phyloP scores from a whole-genome alignment of 345 rosid species.

The Bruguiera gymnorhiza region DNA sequence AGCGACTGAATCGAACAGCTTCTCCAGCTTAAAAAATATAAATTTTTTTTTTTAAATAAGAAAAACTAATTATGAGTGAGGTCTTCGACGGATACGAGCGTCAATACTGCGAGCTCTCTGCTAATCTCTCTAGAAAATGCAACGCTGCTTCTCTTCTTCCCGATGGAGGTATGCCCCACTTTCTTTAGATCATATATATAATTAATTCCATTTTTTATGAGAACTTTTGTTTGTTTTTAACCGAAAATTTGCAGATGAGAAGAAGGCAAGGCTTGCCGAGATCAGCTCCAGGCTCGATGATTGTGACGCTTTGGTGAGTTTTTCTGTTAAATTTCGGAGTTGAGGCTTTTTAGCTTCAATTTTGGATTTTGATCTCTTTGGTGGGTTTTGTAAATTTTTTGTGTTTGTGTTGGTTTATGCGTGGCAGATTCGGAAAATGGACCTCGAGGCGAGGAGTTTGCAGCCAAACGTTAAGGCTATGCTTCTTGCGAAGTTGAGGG shows the following conservation, averaged over 20 bases:
- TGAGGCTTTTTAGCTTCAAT: background rate
- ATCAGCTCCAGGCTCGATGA: slow-evolving; percentile 75
- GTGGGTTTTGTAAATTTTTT: background rate
- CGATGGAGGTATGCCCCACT: slow-evolving; percentile 42
- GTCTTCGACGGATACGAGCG: slow-evolving; percentile 91
- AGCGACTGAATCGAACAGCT: no score
- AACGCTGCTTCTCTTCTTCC: slow-evolving; percentile 49
- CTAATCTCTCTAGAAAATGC: slow-evolving; percentile 77
- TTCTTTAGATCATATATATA: background rate
- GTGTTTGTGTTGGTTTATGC: background rate
- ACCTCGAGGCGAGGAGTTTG: slow-evolving; percentile 83
- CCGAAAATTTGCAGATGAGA: slow-evolving; percentile 46
- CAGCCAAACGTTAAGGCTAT: slow-evolving; percentile 74
- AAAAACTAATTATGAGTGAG: slow-evolving; percentile 49
- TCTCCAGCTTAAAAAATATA: no score
- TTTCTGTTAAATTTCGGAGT: background rate
- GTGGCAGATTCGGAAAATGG: slow-evolving; percentile 76
- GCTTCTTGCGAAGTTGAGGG: slow-evolving; percentile 83
- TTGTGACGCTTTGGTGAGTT: slow-evolving; percentile 71
- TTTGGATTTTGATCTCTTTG: background rate
- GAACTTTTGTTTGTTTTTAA: background rate
- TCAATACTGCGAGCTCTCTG: slow-evolving; percentile 88
- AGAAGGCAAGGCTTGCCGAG: slow-evolving; percentile 49
- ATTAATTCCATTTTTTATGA: background rate
- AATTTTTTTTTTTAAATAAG: no score